phyloP scores from a whole-genome alignment of 2,329 filamentous ascomycete genomes.

The Trichoderma gracile region DNA sequence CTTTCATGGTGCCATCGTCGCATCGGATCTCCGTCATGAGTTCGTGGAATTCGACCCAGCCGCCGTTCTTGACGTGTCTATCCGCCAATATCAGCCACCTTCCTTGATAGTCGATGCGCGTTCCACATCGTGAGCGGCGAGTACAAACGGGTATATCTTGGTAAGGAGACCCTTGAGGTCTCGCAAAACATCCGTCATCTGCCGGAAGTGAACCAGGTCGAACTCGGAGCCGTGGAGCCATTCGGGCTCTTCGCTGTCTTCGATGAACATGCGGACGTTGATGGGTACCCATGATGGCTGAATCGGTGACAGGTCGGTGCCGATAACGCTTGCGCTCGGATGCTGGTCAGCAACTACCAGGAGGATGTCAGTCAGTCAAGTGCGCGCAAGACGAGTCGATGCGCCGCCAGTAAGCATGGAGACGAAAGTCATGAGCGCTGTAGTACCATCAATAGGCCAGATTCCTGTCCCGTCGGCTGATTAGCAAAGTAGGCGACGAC shows the following conservation, averaged over 20 bases:
- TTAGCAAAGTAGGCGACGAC: conserved; percentile 6
- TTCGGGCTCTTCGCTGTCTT: conserved; percentile 59
- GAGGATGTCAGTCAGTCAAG: neutral
- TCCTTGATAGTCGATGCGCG: too few relatives aligned
- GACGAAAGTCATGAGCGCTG: neutral
- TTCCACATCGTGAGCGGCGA: neutral
- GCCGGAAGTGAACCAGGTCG: conserved; percentile 57
- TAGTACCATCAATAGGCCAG: conserved; percentile 54
- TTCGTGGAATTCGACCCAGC: conserved; percentile 55
- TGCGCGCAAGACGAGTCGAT: conserved; percentile 22
- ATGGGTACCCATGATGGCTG: conserved; percentile 54
- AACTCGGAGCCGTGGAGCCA: conserved; percentile 57
- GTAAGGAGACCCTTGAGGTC: conserved; percentile 51
- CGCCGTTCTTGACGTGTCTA: conserved; percentile 48
- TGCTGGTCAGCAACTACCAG: conserved; percentile 44
- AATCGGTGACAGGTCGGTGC: conserved; percentile 49
- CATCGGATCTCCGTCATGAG: conserved; percentile 44
- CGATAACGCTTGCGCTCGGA: conserved; percentile 44
- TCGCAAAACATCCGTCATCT: conserved; percentile 52
- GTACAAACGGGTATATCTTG: conserved; percentile 39
- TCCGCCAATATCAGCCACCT: conserved; percentile 20
- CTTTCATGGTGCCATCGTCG: conserved; percentile 48
- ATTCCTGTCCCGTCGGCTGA: conserved; percentile 37
- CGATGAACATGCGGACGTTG: conserved; percentile 63
- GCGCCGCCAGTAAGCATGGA: neutral